Conservation (phyloP, 2,329 filamentous ascomycete genomes). For the Exophiala bonariae region DNA sequence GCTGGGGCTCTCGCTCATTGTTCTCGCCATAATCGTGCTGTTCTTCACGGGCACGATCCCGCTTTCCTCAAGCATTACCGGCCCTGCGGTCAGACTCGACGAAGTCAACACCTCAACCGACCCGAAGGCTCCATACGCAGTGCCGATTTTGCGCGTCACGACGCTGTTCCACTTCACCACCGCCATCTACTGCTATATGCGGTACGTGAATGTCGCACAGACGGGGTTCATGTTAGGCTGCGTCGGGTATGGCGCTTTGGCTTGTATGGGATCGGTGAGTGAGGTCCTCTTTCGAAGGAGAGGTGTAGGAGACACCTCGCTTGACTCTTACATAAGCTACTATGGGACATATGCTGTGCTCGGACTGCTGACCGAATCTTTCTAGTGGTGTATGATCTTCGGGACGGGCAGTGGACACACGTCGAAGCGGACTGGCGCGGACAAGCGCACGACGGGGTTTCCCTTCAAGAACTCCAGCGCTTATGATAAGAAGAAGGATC, state of each 20-base stretch:
- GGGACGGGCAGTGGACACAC: conserved; percentile 57
- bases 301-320: no score
- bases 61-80: conserved; percentile 50
- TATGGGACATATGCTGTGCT: no score
- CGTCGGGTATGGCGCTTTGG: conserved; percentile 57
- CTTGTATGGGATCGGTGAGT: conserved; percentile 51
- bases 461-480: conserved; percentile 64
- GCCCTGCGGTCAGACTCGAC: conserved; percentile 41
- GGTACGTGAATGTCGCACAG: conserved; percentile 58
- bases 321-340: no score
- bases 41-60: conserved; percentile 71
- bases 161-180: conserved; percentile 63
- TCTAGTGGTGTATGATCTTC: conserved; percentile 61
- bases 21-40: conserved; percentile 64
- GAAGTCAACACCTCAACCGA: conserved; percentile 31
- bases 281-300: no score
- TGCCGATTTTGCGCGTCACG: conserved; percentile 66
- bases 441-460: conserved; percentile 66
- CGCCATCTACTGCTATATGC: conserved; percentile 68
- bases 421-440: conserved; percentile 63
- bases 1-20: conserved; percentile 66
- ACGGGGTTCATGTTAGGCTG: conserved; percentile 63
- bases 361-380: no score
- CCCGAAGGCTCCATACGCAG: conserved; percentile 62
- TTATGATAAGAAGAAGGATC: conserved; percentile 50